A percentile compares a stretch with the other conserved stretches of the same genome.
Conservation (phyloP, 1,139 yeast genomes). For the Blastobotrys ciferrii region DNA sequence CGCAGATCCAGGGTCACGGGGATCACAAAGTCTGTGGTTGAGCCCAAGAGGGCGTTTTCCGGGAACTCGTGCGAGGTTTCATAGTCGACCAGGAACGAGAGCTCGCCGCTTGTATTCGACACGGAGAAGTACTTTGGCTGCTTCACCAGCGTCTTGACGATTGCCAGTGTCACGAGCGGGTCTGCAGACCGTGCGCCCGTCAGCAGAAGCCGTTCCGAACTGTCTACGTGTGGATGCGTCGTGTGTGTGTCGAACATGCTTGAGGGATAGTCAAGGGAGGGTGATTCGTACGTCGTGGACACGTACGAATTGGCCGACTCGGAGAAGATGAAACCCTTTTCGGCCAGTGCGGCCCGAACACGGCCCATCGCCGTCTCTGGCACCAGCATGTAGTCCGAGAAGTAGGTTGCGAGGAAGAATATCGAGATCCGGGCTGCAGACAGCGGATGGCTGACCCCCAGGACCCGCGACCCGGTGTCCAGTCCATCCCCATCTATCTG, state of each 20-base stretch:
- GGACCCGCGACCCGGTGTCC: conserved; percentile 53
- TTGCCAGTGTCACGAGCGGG: conserved; percentile 24
- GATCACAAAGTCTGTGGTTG: conserved; percentile 54
- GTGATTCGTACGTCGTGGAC: conserved; percentile 13
- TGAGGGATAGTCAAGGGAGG: not conserved
- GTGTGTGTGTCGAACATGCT: not conserved
- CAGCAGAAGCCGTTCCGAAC: conserved; percentile 46
- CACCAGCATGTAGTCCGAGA: conserved; percentile 63
- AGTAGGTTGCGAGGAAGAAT: conserved; percentile 64
- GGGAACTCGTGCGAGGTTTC: conserved; percentile 36
- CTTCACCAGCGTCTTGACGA: conserved; percentile 34
- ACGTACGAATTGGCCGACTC: conserved; percentile 37
- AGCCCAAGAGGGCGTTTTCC: conserved; percentile 49
- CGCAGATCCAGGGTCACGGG: conserved; percentile 58
- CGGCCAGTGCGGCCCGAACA: conserved; percentile 47
- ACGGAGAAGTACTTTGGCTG: conserved; percentile 55
- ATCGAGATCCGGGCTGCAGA: conserved; percentile 57
- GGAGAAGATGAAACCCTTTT: conserved; percentile 46
- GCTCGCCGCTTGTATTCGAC: conserved; percentile 53
- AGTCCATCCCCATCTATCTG: conserved; percentile 65
- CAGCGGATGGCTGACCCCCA: conserved; percentile 60
- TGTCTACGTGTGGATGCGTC: conserved; percentile 48
- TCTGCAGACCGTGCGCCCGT: conserved; percentile 54
- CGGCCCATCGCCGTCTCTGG: conserved; percentile 47
- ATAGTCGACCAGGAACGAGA: conserved; percentile 50